Evolutionary conservation across 108 stramenopile species (phyloP).

Genomic region (Skeletonema grethae): DNA sequence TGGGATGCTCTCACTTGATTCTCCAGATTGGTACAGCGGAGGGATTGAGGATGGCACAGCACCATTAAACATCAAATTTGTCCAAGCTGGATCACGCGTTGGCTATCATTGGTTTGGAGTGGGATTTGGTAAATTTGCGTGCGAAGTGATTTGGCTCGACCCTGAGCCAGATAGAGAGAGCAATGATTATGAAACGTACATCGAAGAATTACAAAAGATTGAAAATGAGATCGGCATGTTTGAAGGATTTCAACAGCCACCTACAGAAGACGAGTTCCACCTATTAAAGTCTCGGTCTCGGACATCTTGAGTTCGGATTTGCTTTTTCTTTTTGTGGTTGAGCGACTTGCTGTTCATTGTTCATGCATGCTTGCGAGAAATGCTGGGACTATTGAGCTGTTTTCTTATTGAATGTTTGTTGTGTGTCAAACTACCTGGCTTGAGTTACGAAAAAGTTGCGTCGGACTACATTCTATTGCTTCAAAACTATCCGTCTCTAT

Average conservation of each 20-base stretch:
- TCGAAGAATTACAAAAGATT: background rate
- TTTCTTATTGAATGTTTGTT: no score
- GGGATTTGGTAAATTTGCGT: background rate
- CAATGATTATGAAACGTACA: background rate
- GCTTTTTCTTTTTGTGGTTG: no score
- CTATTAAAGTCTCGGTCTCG: no score
- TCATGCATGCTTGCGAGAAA: no score
- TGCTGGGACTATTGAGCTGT: no score
- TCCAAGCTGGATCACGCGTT: background rate
- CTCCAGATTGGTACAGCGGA: background rate
- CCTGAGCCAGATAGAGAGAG: background rate
- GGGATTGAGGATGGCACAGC: background rate
- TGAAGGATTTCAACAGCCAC: background rate
- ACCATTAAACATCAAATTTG: background rate
- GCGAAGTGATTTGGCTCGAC: conserved; percentile 5
- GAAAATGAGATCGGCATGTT: background rate
- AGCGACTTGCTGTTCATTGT: no score
- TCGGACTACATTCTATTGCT: no score
- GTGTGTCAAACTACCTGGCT: no score
- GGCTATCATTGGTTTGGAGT: background rate
- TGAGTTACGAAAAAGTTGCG: no score
- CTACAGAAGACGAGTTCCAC: background rate
- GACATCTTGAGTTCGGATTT: no score
- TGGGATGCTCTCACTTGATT: background rate
- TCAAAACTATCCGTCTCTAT: no score